phyloP scores from a whole-genome alignment of 192 early-diverging fungal genomes.

The Podochytrium sp. region DNA sequence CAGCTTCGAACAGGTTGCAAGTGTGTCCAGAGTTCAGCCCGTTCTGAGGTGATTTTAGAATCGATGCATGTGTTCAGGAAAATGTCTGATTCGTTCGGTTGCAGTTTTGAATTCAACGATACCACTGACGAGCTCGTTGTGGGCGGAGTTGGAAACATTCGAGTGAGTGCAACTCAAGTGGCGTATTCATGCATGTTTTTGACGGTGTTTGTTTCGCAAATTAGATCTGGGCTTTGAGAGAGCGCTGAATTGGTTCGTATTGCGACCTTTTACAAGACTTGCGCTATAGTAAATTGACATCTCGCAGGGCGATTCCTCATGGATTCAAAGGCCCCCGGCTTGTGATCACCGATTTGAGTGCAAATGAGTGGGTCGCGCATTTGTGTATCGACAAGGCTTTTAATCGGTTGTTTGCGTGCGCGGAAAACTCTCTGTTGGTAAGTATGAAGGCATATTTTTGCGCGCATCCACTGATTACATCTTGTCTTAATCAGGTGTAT shows the following conservation, averaged over 20 bases:
- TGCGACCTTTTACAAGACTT: neutral
- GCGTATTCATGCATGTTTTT: no score
- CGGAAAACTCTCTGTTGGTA: conserved; percentile 48
- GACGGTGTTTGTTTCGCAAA: neutral
- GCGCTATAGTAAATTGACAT: neutral
- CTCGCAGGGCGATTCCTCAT: conserved; percentile 6
- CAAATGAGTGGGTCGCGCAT: conserved; percentile 52
- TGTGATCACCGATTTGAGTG: conserved; percentile 44
- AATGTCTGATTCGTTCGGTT: no score
- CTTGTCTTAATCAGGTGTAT: no score
- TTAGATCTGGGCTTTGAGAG: conserved; percentile 46
- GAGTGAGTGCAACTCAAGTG: conserved; percentile 23
- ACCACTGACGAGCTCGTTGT: conserved; percentile 44
- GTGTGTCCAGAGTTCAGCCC: conserved; percentile 48
- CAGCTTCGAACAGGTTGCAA: conserved; percentile 42
- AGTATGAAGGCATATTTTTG: neutral
- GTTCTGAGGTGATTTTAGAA: conserved; percentile 45
- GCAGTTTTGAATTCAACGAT: conserved; percentile 55
- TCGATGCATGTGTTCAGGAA: no score
- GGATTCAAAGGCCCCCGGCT: conserved; percentile 41
- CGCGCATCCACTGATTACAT: neutral
- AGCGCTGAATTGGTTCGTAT: neutral
- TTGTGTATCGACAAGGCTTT: conserved; percentile 25
- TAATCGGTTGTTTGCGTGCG: conserved; percentile 47
- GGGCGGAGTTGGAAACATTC: conserved; percentile 51